These are phyloP conservation scores for Saccharomycopsis sp. DNA, from an alignment of 805 yeast genomes.

Conservation along the genomic window DNA sequence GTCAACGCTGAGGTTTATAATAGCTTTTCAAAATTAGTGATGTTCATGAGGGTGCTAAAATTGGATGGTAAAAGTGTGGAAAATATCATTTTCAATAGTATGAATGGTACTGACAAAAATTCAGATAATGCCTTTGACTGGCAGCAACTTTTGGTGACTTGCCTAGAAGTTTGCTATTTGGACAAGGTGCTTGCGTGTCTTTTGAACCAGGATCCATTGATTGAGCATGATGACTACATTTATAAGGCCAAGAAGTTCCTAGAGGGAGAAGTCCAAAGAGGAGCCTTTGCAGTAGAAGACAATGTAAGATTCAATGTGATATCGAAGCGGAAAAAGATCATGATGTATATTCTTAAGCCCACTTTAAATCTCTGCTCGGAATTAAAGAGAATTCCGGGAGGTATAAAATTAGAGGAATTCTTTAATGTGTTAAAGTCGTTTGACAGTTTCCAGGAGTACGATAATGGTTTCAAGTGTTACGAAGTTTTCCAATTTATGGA, in stretches of 20 bases:
- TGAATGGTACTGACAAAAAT: not conserved
- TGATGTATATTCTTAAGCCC: constrained; percentile 7
- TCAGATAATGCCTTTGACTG: not conserved
- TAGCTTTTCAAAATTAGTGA: not conserved
- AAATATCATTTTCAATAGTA: not conserved
- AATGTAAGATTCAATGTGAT: constrained; percentile 9
- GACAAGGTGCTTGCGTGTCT: not conserved
- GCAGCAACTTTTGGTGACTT: not conserved
- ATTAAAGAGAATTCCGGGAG: not conserved
- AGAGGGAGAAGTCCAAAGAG: not conserved
- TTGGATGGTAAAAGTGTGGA: not conserved
- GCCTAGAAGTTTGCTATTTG: not conserved
- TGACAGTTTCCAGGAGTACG: constrained; percentile 18
- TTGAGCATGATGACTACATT: not conserved
- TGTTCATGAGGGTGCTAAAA: not conserved
- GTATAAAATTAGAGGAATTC: constrained; percentile 17
- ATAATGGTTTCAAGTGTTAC: constrained; percentile 15
- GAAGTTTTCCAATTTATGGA: constrained; percentile 21
- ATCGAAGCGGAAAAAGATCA: constrained; percentile 6
- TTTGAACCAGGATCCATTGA: not conserved
- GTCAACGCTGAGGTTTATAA: not conserved
- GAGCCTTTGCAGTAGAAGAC: constrained; percentile 9
- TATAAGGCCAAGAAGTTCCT: not conserved
- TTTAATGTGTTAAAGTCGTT: constrained; percentile 12
- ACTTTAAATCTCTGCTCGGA: constrained; percentile 6